Conservation (phyloP, 257 asterid species). For the Solanum medicagineum region DNA sequence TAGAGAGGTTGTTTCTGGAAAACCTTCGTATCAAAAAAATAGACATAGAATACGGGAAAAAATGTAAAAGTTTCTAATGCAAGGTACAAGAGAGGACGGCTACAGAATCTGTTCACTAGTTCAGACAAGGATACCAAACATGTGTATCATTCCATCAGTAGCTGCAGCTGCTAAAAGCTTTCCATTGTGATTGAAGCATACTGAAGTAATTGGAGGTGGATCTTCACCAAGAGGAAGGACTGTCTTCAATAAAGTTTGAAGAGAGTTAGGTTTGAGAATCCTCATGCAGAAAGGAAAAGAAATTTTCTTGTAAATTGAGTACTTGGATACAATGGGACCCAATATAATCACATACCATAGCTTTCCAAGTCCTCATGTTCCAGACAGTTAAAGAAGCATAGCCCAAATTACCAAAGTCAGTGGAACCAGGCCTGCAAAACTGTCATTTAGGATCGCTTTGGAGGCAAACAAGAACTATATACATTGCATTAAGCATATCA, state of each 20-base stretch:
- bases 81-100: not conserved
- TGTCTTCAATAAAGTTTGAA: conserved; percentile 61
- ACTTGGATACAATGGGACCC: conserved; percentile 2
- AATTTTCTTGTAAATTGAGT: conserved; percentile 1
- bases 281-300: conserved; percentile 7
- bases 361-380: conserved; percentile 98
- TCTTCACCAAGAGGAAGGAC: conserved; percentile 98
- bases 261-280: conserved; percentile 26
- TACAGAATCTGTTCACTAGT: not conserved
- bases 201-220: conserved; percentile 93
- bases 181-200: conserved; percentile 93
- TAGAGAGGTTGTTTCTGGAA: too few relatives aligned
- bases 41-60: not conserved
- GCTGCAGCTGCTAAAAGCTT: conserved; percentile 99
- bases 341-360: conserved; percentile 59
- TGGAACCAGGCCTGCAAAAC: conserved; percentile 54
- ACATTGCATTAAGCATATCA: not conserved
- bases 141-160: conserved; percentile 93
- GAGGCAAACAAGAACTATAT: not conserved
- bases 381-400: conserved; percentile 90
- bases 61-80: not conserved
- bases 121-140: conserved; percentile 79
- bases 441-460: not conserved
- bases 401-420: conserved; percentile 48
- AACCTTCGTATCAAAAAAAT: too few relatives aligned